A percentile compares a stretch with the other conserved stretches of the same genome.
Conservation (phyloP, 1,284 basidiomycete species). For the Mycosarcoma maydis region DNA sequence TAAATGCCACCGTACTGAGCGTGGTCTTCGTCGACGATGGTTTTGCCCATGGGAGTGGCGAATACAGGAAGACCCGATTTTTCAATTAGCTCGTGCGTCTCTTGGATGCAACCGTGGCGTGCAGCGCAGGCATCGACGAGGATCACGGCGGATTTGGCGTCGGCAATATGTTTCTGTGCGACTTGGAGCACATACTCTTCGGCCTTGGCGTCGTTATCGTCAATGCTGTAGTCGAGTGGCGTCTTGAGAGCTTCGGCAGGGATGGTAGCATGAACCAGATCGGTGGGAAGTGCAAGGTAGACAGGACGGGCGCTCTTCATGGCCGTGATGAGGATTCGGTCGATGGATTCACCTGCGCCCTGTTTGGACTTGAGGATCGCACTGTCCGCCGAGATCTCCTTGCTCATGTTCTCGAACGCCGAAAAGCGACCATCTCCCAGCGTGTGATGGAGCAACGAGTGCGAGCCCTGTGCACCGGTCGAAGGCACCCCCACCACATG, state of each 20-base stretch:
- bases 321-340: conserved; percentile 80
- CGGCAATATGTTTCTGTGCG: conserved; percentile 69
- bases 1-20: conserved; percentile 87
- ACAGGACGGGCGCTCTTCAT: conserved; percentile 80
- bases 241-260: conserved; percentile 75
- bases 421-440: conserved; percentile 70
- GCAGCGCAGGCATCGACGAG: conserved; percentile 88
- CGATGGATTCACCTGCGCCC: conserved; percentile 75
- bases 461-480: conserved; percentile 74
- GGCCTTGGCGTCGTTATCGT: conserved; percentile 72
- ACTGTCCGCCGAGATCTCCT: conserved; percentile 79
- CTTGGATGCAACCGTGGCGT: conserved; percentile 78
- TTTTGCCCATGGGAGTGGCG: conserved; percentile 87
- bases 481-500: conserved; percentile 90
- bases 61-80: conserved; percentile 71
- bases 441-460: conserved; percentile 68
- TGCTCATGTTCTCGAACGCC: conserved; percentile 80
- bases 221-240: conserved; percentile 65
- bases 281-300: conserved; percentile 87
- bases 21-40: conserved; percentile 79
- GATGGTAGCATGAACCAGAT: conserved; percentile 79
- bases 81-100: conserved; percentile 77
- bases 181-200: conserved; percentile 77
- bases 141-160: conserved; percentile 77
- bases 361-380: conserved; percentile 66